Conservation (phyloP, 148 eudicot genomes). For the Rhododendron williamsianum region DNA sequence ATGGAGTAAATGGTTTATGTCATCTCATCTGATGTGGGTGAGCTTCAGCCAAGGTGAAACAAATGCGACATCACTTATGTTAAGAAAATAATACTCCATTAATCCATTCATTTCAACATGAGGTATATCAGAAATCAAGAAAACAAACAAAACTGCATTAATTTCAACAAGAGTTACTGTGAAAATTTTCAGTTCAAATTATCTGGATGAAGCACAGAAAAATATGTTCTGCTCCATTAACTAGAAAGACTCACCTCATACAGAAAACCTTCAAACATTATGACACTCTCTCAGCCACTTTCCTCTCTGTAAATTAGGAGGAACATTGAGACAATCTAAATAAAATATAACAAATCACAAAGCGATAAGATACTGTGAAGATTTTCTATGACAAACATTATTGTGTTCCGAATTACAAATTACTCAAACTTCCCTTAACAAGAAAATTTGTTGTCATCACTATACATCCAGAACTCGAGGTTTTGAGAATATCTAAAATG, state of each 20-base stretch:
- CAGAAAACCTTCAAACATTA: slow-evolving; percentile 15
- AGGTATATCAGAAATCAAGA: background rate
- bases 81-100: background rate
- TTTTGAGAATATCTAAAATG: too few relatives aligned
- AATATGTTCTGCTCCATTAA: background rate
- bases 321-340: slow-evolving; percentile 13
- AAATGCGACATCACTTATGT: background rate
- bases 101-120: background rate
- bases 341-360: slow-evolving; percentile 13
- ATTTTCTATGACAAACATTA: slow-evolving; percentile 37
- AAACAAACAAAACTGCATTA: background rate
- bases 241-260: background rate
- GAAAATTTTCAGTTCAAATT: background rate
- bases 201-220: background rate
- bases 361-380: slow-evolving; percentile 7
- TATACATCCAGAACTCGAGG: too few relatives aligned
- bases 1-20: background rate
- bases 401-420: slow-evolving; percentile 43
- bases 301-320: slow-evolving; percentile 14
- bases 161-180: background rate
- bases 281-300: slow-evolving; percentile 18
- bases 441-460: background rate
- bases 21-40: background rate
- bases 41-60: background rate
- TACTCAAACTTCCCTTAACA: slow-evolving; percentile 33